These are phyloP conservation scores for Sclerotinia borealis DNA, from an alignment of 2,329 filamentous ascomycete species.

Conservation along the genomic window DNA sequence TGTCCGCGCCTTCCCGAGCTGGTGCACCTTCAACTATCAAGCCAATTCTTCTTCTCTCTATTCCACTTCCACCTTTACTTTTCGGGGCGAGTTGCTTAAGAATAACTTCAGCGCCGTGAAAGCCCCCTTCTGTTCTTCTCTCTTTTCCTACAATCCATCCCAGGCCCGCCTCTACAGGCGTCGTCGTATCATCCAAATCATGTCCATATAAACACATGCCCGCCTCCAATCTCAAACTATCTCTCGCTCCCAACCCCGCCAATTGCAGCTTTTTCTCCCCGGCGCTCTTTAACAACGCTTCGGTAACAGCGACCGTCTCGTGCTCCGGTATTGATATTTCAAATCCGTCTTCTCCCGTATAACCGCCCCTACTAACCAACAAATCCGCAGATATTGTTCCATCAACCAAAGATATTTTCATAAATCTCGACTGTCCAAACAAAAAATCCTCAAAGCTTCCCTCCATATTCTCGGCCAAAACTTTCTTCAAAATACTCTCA, in stretches of 20 bases:
- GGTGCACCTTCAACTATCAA: slow-evolving; percentile 79
- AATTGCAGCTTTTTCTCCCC: slow-evolving; percentile 61
- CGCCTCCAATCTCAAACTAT: slow-evolving; percentile 88
- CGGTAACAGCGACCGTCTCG: slow-evolving; percentile 59
- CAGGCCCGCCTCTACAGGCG: slow-evolving; percentile 59
- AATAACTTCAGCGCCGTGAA: slow-evolving; percentile 77
- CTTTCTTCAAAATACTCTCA: slow-evolving; percentile 58
- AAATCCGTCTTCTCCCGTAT: slow-evolving; percentile 97
- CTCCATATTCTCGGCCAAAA: slow-evolving; percentile 46
- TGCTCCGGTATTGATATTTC: slow-evolving; percentile 79
- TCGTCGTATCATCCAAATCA: slow-evolving; percentile 76
- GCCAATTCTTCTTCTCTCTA: slow-evolving; percentile 69
- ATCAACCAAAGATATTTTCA: slow-evolving; percentile 57
- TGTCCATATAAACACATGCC: slow-evolving; percentile 99
- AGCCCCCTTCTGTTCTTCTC: slow-evolving; percentile 62
- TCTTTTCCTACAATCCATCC: slow-evolving; percentile 82
- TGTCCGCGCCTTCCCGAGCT: slow-evolving; percentile 80
- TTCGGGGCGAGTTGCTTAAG: slow-evolving; percentile 68
- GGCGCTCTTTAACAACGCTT: slow-evolving; percentile 48
- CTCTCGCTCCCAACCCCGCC: slow-evolving; percentile 83
- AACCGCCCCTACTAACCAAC: slow-evolving; percentile 82
- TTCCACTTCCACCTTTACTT: slow-evolving; percentile 65
- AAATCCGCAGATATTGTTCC: slow-evolving; percentile 45
- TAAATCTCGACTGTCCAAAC: slow-evolving; percentile 71
- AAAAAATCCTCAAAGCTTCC: slow-evolving; percentile 60